These are phyloP conservation scores for Sordariomycetes sp. DNA, from an alignment of 2,329 filamentous ascomycete genomes.

Conservation along the genomic window DNA sequence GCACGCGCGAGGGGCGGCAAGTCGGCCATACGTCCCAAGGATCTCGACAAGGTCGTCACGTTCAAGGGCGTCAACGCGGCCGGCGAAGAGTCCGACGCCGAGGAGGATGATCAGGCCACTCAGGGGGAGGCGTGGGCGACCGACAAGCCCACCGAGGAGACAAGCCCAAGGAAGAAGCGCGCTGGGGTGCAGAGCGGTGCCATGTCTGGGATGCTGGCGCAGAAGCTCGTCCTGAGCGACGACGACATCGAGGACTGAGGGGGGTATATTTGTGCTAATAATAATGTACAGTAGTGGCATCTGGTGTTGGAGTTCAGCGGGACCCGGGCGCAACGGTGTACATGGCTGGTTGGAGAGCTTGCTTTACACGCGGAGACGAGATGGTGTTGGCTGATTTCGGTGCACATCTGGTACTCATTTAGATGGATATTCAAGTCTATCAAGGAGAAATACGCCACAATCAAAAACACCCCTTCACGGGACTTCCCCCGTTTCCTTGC, in stretches of 20 bases:
- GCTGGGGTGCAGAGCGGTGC: constrained; percentile 25
- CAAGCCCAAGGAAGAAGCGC: constrained; percentile 37
- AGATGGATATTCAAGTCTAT: no score
- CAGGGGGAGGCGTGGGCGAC: constrained; percentile 49
- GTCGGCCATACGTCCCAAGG: constrained; percentile 34
- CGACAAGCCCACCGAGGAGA: constrained; percentile 48
- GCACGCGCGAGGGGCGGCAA: constrained; percentile 31
- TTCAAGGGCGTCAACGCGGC: constrained; percentile 50
- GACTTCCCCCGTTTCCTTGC: no score
- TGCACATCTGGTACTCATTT: no score
- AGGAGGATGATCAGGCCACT: constrained; percentile 26
- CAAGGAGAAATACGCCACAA: no score
- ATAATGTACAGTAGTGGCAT: not conserved
- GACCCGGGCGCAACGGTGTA: no score
- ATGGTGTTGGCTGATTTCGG: no score
- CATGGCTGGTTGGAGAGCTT: no score
- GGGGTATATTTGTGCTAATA: not conserved
- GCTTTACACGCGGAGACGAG: no score
- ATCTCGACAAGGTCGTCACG: constrained; percentile 59
- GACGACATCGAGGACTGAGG: constrained; percentile 73
- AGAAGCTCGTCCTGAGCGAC: constrained; percentile 66
- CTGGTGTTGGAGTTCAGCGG: not conserved
- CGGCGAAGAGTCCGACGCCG: constrained; percentile 32
- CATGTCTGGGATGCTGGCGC: constrained; percentile 38
- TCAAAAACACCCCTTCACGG: no score